Conservation (phyloP, 768 basidiomycete genomes). For the Mycena rosella region DNA sequence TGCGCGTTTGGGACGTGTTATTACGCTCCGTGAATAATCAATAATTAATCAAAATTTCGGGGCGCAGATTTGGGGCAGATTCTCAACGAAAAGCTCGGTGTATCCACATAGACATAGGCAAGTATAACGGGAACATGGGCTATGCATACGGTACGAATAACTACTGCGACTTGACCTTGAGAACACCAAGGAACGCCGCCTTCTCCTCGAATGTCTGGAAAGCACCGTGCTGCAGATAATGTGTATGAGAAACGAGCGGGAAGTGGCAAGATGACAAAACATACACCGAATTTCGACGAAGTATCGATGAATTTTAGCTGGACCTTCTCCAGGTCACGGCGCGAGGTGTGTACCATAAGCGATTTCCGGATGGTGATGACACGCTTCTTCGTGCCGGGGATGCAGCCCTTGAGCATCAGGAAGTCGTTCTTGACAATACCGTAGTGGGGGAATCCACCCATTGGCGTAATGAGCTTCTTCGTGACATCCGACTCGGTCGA, state of each 20-base stretch:
- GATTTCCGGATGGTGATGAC: constrained; percentile 98
- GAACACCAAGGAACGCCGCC: constrained; percentile 91
- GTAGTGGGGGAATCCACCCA: constrained; percentile 99
- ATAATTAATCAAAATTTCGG: too few species aligned
- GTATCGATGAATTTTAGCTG: constrained; percentile 99
- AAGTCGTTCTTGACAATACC: constrained; percentile 99
- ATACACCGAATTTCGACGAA: constrained; percentile 95
- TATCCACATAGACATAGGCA: constrained; percentile 28
- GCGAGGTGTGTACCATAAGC: constrained; percentile 95
- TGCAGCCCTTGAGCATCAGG: constrained; percentile 95
- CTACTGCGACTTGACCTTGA: constrained; percentile 84
- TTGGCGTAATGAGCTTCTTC: constrained; percentile 92
- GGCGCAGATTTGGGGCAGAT: too few species aligned
- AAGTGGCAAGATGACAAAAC: constrained; percentile 44
- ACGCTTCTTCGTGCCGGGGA: constrained; percentile 98
- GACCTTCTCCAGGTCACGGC: constrained; percentile 97
- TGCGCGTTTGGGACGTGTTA: constrained; percentile 14
- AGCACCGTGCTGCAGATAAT: constrained; percentile 79
- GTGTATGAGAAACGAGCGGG: constrained; percentile 12
- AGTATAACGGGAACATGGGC: constrained; percentile 48
- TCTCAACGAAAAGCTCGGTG: background rate
- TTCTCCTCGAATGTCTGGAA: constrained; percentile 99
- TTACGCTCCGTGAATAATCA: too few species aligned
- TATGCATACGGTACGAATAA: constrained; percentile 56
- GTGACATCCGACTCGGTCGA: constrained; percentile 96